phyloP scores from a whole-genome alignment of 805 yeast species.

The Schizosaccharomyces osmophilus region DNA sequence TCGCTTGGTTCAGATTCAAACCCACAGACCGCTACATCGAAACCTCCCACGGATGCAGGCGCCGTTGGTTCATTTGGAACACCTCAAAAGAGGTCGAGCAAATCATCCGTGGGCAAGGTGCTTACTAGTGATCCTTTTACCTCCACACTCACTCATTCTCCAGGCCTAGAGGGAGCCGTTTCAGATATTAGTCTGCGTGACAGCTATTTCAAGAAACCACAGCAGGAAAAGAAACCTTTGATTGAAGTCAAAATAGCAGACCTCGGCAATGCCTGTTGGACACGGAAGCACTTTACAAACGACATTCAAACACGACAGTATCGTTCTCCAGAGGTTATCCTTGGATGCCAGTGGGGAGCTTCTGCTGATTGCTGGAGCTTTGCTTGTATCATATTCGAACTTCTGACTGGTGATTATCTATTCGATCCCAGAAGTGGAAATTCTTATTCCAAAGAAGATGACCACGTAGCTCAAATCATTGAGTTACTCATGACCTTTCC shows the following conservation, averaged over 20 bases:
- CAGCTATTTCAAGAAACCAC: not conserved
- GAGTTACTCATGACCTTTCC: slow-evolving; percentile 59
- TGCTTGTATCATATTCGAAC: slow-evolving; percentile 75
- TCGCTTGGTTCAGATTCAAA: not conserved
- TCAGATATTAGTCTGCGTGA: not conserved
- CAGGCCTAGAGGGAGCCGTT: not conserved
- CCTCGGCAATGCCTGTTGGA: slow-evolving; percentile 76
- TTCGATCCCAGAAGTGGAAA: slow-evolving; percentile 51
- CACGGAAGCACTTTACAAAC: slow-evolving; percentile 55
- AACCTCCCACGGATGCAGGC: too few species aligned
- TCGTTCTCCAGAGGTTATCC: slow-evolving; percentile 66
- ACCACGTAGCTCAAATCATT: slow-evolving; percentile 84
- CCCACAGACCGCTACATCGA: too few species aligned
- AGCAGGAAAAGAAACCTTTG: not conserved
- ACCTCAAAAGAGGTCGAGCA: too few species aligned
- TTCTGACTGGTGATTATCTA: slow-evolving; percentile 78
- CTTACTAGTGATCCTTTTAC: not conserved
- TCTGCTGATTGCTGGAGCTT: slow-evolving; percentile 90
- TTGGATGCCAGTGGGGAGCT: slow-evolving; percentile 82
- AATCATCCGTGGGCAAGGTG: not conserved
- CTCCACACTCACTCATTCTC: not conserved
- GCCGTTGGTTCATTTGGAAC: not conserved
- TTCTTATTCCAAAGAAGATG: slow-evolving; percentile 61
- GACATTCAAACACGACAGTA: slow-evolving; percentile 84
- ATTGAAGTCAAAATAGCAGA: slow-evolving; percentile 63